phyloP scores from a whole-genome alignment of 768 basidiomycete species.

The Hysterangium stoloniferum region DNA sequence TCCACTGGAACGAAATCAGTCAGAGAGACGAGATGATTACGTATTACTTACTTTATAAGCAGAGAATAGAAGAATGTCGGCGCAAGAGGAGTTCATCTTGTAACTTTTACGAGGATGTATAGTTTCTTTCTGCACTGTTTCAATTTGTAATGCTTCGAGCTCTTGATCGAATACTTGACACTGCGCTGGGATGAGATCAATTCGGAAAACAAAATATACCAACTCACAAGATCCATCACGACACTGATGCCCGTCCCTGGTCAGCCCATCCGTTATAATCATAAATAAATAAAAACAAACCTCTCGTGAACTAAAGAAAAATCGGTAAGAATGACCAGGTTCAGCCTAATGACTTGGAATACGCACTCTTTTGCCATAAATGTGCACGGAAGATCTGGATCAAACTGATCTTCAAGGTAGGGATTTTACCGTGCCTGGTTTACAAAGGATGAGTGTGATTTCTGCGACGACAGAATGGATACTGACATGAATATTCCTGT shows the following conservation, averaged over 20 bases:
- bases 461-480: background rate
- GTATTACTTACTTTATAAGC: constrained; percentile 59
- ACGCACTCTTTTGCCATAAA: constrained; percentile 98
- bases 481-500: constrained; percentile 90
- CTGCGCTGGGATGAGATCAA: constrained; percentile 24
- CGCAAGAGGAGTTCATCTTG: constrained; percentile 98
- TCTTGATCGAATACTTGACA: constrained; percentile 99
- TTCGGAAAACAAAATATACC: background rate
- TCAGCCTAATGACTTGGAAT: too few species aligned
- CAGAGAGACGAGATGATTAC: background rate
- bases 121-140: constrained; percentile 99
- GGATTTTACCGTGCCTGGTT: constrained; percentile 91
- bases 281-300: constrained; percentile 6
- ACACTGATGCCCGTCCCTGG: constrained; percentile 33
- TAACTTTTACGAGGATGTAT: constrained; percentile 99
- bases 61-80: constrained; percentile 95
- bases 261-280: background rate
- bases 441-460: background rate
- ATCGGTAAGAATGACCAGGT: too few species aligned
- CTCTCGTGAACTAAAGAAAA: constrained; percentile 61
- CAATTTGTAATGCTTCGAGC: constrained; percentile 94
- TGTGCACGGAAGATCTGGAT: constrained; percentile 99
- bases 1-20: constrained; percentile 54
- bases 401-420: constrained; percentile 95
- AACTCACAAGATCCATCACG: constrained; percentile 76